phyloP scores from a whole-genome alignment of 768 basidiomycete genomes.

The Mrakia frigida region DNA sequence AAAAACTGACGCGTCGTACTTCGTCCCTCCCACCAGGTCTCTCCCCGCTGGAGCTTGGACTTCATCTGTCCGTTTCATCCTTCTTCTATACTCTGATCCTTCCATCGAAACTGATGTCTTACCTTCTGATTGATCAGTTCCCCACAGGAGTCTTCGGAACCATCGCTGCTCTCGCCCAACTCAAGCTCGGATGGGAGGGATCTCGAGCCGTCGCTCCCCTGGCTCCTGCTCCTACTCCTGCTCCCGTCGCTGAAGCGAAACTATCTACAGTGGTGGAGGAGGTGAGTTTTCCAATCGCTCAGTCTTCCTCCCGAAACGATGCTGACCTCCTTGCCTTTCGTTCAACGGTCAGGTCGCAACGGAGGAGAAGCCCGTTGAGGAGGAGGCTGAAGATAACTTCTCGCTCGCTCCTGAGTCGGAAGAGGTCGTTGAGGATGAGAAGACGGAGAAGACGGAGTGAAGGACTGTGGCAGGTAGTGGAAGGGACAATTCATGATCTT shows the following conservation, averaged over 20 bases:
- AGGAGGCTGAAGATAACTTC: too few relatives aligned
- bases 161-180: slow-evolving; percentile 27
- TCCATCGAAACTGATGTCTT: neutral
- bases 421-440: too few relatives aligned
- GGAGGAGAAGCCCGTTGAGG: too few relatives aligned
- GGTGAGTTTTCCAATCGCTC: neutral
- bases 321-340: too few relatives aligned
- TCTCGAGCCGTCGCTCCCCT: neutral
- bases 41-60: slow-evolving; percentile 21
- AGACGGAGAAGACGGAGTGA: too few relatives aligned
- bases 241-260: too few relatives aligned
- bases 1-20: neutral
- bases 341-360: too few relatives aligned
- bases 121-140: neutral
- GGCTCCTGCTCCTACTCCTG: neutral
- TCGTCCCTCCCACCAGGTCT: slow-evolving; percentile 1
- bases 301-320: too few relatives aligned
- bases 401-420: too few relatives aligned
- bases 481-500: too few relatives aligned
- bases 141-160: slow-evolving; percentile 31
- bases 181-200: slow-evolving; percentile 20
- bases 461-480: too few relatives aligned
- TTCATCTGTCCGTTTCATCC: neutral
- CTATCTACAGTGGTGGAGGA: neutral
- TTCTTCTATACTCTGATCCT: neutral